Conservation (phyloP, 2,329 filamentous ascomycete species). For the Hymenoscyphus linearis region DNA sequence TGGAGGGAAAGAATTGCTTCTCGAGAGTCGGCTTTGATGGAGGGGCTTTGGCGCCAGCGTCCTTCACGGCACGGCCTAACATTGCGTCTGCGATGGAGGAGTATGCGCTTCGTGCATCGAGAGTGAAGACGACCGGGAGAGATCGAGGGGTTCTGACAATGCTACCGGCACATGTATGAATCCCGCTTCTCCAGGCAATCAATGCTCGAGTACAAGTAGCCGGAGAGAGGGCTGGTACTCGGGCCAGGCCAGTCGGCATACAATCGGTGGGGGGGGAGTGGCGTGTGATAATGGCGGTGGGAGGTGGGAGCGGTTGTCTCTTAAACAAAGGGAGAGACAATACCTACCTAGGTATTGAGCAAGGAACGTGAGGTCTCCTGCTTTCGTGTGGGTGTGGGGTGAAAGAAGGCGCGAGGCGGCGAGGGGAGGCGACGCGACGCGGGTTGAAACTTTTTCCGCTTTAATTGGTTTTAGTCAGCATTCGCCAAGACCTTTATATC, state of each 20-base stretch:
- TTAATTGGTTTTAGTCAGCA: not conserved
- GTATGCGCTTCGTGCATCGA: constrained; percentile 23
- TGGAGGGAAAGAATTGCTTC: constrained; percentile 54
- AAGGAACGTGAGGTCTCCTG: not conserved
- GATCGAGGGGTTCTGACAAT: constrained; percentile 16
- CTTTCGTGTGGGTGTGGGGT: not conserved
- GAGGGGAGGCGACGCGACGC: not conserved
- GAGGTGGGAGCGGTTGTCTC: not conserved
- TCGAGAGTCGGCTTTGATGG: constrained; percentile 24
- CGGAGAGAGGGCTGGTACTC: constrained; percentile 25
- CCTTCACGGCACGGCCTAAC: constrained; percentile 29
- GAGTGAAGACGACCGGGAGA: constrained; percentile 9
- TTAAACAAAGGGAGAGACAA: not conserved
- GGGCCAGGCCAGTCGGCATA: constrained; percentile 29
- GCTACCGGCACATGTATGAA: not conserved
- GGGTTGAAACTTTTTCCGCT: not conserved
- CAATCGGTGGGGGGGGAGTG: constrained; percentile 23
- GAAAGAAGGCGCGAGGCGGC: not conserved
- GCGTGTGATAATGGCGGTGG: not conserved
- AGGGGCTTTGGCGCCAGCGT: constrained; percentile 11
- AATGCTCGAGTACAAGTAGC: constrained; percentile 17
- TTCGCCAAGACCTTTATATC: not conserved
- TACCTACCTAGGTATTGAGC: not conserved
- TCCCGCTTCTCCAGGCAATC: not conserved
- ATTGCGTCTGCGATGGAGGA: constrained; percentile 32